Conservation (phyloP, 2,329 filamentous ascomycete genomes). For the Aspergillus novofumigatus region DNA sequence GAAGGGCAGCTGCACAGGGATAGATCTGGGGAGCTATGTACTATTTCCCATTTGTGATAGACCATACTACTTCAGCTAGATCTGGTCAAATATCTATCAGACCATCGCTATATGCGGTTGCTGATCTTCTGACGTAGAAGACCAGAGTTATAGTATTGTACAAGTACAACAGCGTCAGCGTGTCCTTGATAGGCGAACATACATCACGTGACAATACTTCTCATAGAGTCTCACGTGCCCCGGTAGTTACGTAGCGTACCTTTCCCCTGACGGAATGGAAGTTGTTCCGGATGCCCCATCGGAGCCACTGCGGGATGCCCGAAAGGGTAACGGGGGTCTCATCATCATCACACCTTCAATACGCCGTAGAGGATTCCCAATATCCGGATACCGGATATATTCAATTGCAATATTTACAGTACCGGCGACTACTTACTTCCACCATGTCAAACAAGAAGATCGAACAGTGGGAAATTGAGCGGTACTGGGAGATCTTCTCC, state of each 20-base stretch:
- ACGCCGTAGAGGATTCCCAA: neutral
- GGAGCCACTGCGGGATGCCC: slow-evolving; percentile 18
- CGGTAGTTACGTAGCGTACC: neutral
- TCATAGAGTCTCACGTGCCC: too few species aligned
- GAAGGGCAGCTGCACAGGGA: too few species aligned
- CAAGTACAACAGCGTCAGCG: too few species aligned
- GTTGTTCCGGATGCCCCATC: slow-evolving; percentile 18
- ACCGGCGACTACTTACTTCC: slow-evolving; percentile 2
- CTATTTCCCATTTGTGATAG: too few species aligned
- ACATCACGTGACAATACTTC: too few species aligned
- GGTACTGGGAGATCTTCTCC: slow-evolving; percentile 77
- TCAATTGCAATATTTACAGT: slow-evolving; percentile 1
- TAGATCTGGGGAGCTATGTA: too few species aligned
- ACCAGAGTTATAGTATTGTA: too few species aligned
- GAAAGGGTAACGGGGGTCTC: slow-evolving; percentile 10
- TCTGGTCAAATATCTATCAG: too few species aligned
- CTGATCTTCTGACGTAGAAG: too few species aligned
- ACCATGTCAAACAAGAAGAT: slow-evolving; percentile 49
- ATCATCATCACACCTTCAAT: slow-evolving; percentile 5
- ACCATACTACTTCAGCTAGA: too few species aligned
- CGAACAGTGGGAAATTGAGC: slow-evolving; percentile 70
- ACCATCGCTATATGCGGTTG: too few species aligned
- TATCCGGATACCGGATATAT: neutral
- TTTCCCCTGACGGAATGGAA: slow-evolving; percentile 26
- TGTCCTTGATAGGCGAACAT: too few species aligned